Percentiles rank a stretch among this genome's conserved stretches.
These are phyloP conservation scores for Passiflora organensis DNA, from an alignment of 345 rosid genomes.

Conservation along the genomic window DNA sequence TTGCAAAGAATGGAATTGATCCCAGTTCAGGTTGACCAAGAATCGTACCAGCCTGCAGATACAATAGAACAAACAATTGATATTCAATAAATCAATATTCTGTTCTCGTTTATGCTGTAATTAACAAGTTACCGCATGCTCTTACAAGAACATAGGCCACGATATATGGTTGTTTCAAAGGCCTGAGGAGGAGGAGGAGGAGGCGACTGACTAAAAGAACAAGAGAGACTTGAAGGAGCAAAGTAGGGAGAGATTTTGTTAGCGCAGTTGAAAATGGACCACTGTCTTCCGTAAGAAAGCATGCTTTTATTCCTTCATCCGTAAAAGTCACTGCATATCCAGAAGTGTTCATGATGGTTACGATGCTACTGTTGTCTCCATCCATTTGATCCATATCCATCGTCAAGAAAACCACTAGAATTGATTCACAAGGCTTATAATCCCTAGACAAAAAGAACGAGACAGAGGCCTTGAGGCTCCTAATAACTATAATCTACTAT, in stretches of 20 bases:
- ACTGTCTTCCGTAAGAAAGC: too few relatives aligned
- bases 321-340: too few relatives aligned
- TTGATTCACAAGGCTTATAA: too few relatives aligned
- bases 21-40: background rate
- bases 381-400: too few relatives aligned
- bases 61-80: background rate
- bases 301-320: too few relatives aligned
- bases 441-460: too few relatives aligned
- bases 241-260: background rate
- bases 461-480: too few relatives aligned
- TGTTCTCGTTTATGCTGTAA: too few relatives aligned
- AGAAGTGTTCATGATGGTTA: too few relatives aligned
- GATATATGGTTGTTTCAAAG: background rate
- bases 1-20: background rate
- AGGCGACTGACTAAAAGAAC: background rate
- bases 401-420: too few relatives aligned
- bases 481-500: too few relatives aligned
- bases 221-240: background rate
- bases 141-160: conserved; percentile 1
- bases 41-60: conserved; percentile 11
- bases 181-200: background rate
- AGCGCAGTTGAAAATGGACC: background rate
- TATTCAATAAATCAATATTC: background rate
- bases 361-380: too few relatives aligned
- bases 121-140: background rate